These are phyloP conservation scores for Russula earlei DNA, from an alignment of 768 basidiomycete genomes.

Conservation along the genomic window DNA sequence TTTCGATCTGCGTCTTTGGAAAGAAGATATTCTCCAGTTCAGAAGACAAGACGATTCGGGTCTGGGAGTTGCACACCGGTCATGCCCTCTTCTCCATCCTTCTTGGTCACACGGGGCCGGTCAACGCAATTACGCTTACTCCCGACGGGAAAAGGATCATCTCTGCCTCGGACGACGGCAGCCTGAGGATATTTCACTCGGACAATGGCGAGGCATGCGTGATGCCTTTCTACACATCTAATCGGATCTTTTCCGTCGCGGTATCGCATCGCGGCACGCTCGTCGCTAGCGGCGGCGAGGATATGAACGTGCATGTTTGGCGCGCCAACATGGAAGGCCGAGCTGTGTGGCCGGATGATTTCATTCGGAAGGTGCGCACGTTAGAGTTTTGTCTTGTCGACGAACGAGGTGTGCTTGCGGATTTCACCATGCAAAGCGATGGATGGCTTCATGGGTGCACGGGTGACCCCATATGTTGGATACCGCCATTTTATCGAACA, in stretches of 20 bases:
- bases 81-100: constrained; percentile 18
- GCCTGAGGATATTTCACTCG: constrained; percentile 7
- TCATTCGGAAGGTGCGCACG: not conserved
- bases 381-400: constrained; percentile 8
- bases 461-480: constrained; percentile 6
- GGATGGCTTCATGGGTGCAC: constrained; percentile 11
- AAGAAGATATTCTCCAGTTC: constrained; percentile 11
- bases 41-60: constrained; percentile 8
- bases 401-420: constrained; percentile 2
- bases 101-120: constrained; percentile 23
- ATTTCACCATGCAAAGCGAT: not conserved
- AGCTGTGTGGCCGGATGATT: constrained; percentile 1
- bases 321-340: not conserved
- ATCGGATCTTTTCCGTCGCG: not conserved
- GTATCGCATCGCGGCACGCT: constrained; percentile 3
- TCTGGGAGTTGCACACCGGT: constrained; percentile 7
- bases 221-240: not conserved
- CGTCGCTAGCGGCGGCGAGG: not conserved
- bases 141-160: constrained; percentile 1
- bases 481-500: constrained; percentile 4
- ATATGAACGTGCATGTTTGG: constrained; percentile 1
- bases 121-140: not conserved
- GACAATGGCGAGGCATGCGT: not conserved
- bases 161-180: constrained; percentile 9
- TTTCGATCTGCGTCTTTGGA: not conserved